Evolutionary conservation across 2,329 filamentous ascomycete genomes (phyloP), one percentile per base, ranked within the genome.

Genomic region (Aureobasidium uvarum): DNA sequence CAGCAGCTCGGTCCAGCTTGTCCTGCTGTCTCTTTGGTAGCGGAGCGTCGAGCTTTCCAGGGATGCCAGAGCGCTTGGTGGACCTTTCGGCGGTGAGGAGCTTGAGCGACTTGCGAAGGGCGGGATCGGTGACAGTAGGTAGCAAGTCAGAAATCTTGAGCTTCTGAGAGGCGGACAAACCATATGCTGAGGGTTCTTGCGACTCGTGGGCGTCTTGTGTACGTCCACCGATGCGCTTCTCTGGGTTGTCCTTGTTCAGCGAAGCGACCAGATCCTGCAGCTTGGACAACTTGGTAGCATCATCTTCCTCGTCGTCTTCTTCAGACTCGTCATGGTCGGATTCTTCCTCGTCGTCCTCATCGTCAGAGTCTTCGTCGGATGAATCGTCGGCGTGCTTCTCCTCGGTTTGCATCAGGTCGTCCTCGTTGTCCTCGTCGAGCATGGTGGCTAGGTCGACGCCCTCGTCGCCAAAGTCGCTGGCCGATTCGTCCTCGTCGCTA

Each of bases 21-120:
- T 93, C 92, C 76, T 98, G 94, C 71, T 96, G 90, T 67, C 93
- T 85, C 74, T 90, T 92, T 1, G 91, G 86, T 5, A 97, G 82
- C 16, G 94, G 93, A 2, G 93, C 90, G 36, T 89, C 87, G 4
- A 98, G 83, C 76, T 92, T 96, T 63, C 87, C 85, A 31, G 83
- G 80, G 41, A 85, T 80, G 5, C 83, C 83, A 52, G 68, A 81
- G 67, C 77, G 74, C 68, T 81, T 85, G 68, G 80, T 86, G 80
- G 76, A 77, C 69, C 86, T 81, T 69, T 88, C 85, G 71, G 87
- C 87, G 67, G 81, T 84, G 71, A 95, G 83, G 66, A 92, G 83
- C 76, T 94, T 95, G 58, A 95, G 81, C 0, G 91, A 89, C 72
- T 89, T 92, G 74, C 91, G 92, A 72, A 93, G 85, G 55, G 86